A percentile compares a stretch with the other conserved stretches of the same genome.
Conservation (phyloP, 768 basidiomycete species). For the Atractiella rhizophila region DNA sequence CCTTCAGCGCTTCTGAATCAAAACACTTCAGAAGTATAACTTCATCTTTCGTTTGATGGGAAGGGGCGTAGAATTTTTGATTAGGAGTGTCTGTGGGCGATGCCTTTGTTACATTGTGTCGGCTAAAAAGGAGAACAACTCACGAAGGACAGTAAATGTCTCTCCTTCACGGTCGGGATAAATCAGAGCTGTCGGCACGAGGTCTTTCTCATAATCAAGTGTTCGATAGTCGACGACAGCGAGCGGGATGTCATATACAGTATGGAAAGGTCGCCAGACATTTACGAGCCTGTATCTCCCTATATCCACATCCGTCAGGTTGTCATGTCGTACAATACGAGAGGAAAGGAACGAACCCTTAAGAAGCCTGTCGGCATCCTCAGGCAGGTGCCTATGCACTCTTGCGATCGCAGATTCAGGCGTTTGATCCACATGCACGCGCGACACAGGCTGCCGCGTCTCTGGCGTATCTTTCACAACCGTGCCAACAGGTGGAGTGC, state of each 20-base stretch:
- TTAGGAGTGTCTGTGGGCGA: no score
- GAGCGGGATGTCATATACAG: conserved; percentile 1
- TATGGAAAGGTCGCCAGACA: conserved; percentile 5
- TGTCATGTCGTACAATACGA: no score
- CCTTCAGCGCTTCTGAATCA: conserved; percentile 1
- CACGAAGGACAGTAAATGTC: not conserved
- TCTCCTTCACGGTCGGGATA: conserved; percentile 6
- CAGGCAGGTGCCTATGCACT: conserved; percentile 2
- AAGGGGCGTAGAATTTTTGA: conserved; percentile 3
- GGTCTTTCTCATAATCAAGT: conserved; percentile 2
- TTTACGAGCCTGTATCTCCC: conserved; percentile 2
- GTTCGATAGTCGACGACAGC: conserved; percentile 7
- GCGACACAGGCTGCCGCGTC: conserved; percentile 5
- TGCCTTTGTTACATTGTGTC: no score
- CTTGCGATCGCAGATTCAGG: conserved; percentile 1
- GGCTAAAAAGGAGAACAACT: no score
- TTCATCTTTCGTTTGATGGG: conserved; percentile 3
- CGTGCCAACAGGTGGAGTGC: no score
- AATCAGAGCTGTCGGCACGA: conserved; percentile 2
- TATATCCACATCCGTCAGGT: no score
- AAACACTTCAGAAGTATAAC: conserved; percentile 9
- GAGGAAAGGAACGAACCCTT: no score
- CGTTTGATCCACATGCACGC: conserved; percentile 6
- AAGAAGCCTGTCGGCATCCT: conserved; percentile 4
- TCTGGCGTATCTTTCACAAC: not conserved